phyloP scores from a whole-genome alignment of 768 basidiomycete species.

The Erythrobasidium yunnanense region DNA sequence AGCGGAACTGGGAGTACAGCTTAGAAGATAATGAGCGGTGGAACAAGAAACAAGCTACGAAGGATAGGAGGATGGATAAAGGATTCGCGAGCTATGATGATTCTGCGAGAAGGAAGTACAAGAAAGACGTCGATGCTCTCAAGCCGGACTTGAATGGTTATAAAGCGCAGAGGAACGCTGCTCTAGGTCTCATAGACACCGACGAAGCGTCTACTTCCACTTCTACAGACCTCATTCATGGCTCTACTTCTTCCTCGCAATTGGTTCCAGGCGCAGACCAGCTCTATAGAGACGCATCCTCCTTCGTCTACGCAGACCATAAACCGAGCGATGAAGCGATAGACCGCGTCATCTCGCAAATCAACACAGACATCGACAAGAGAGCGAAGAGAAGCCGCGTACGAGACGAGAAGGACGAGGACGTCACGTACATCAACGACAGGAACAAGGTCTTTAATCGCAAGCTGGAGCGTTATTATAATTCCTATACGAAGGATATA shows the following conservation, averaged over 20 bases:
- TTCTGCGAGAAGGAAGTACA: conserved; percentile 76
- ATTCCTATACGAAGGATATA: conserved; percentile 93
- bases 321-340: conserved; percentile 93
- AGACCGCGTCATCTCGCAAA: conserved; percentile 77
- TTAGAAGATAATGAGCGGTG: conserved; percentile 92
- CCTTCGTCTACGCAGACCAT: conserved; percentile 82
- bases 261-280: conserved; percentile 54
- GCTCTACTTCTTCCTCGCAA: conserved; percentile 37
- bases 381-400: conserved; percentile 82
- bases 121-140: conserved; percentile 76
- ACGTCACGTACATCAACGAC: conserved; percentile 73
- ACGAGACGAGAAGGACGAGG: conserved; percentile 83
- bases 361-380: conserved; percentile 86
- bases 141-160: conserved; percentile 81
- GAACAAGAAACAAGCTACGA: conserved; percentile 79
- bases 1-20: conserved; percentile 89
- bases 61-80: conserved; percentile 72
- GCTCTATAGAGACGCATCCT: conserved; percentile 87
- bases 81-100: conserved; percentile 90
- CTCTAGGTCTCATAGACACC: conserved; percentile 48
- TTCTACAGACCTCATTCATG: too few species aligned
- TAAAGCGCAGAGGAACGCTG: conserved; percentile 77
- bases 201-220: conserved; percentile 1
- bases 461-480: conserved; percentile 91
- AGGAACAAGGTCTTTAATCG: conserved; percentile 53